Evolutionary conservation across 129 eudicot species (phyloP), one percentile per base, ranked within the genome.

Genomic region (Lactuca sativa): DNA sequence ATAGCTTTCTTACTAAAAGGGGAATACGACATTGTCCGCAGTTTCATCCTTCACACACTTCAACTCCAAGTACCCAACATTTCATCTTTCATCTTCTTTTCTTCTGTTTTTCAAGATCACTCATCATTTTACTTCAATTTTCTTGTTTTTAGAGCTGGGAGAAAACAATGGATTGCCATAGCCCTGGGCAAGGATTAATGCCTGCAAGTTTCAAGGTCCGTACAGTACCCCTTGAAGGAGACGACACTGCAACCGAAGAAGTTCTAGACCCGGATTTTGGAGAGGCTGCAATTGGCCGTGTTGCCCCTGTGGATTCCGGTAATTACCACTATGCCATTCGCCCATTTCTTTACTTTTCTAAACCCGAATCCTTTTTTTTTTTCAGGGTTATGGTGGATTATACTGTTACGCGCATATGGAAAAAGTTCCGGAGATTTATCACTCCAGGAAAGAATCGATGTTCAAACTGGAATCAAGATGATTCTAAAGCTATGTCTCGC

Each of bases 261-360:
- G 83, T 89, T 7, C 73, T 88, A 55, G 97, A 92, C 64, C 91
- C 97, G 4, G 96, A 92, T 67, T 92, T 92, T 67, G 95, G 97
- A 15, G 96, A 92, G 79, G 88, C 97, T 64, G 96, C 97, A 37
- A 92, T 92, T 65, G 97, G 97, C 43, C 96, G 97, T 73, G 97
- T 91, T 56, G 97, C 97, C 44, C 97, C 96, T 17, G 95, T 91
- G 71, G 97, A 87, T 78, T 91, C 95, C 59, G 97, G 97, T 87
- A 76, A 53, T 17, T 67, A 56, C 55, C 16, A 57, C 17, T 30
- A 54, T 37, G 36, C 37, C 47, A 17, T 69, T 14, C 17, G 13
- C 25, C 18, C 9, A 55, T 17, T 11, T 51, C 33, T 73, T 43
- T 5, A 37, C 40, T 47, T 47, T 30, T 18, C 7, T 17, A 15